Percentiles rank a stretch among this genome's conserved stretches.
These are phyloP conservation scores for Allium fistulosum DNA, from an alignment of 106 monocot genomes.

Conservation along the genomic window DNA sequence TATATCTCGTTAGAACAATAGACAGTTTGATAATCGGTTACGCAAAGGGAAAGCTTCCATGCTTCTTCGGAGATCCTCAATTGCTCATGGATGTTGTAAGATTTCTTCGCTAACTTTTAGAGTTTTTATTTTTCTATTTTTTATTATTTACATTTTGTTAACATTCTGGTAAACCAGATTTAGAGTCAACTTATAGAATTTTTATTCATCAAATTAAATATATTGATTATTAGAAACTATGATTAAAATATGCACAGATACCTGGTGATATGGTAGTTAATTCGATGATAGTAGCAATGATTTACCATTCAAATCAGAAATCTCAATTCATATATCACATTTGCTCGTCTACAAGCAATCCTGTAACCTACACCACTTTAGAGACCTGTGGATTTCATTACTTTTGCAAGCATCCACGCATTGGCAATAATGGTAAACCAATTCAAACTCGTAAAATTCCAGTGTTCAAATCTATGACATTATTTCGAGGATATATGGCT, in stretches of 20 bases:
- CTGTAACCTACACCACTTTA: slow-evolving; percentile 26
- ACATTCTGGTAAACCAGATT: background rate
- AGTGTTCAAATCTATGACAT: slow-evolving; percentile 19
- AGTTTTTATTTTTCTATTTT: background rate
- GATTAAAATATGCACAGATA: slow-evolving; percentile 33
- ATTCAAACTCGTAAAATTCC: slow-evolving; percentile 17
- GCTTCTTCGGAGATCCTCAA: slow-evolving; percentile 46
- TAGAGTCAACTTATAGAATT: background rate
- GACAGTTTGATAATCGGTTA: slow-evolving; percentile 61
- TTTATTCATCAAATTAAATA: too few relatives aligned
- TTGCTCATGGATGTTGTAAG: slow-evolving; percentile 59
- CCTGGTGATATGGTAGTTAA: slow-evolving; percentile 81
- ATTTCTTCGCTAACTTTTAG: background rate
- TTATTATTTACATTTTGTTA: background rate
- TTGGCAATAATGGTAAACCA: slow-evolving; percentile 32
- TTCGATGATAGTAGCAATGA: slow-evolving; percentile 63
- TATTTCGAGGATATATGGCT: slow-evolving; percentile 44
- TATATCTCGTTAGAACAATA: slow-evolving; percentile 34
- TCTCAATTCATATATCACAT: slow-evolving; percentile 47
- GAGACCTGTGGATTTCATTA: slow-evolving; percentile 22
- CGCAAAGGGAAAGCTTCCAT: slow-evolving; percentile 43
- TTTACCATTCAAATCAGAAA: slow-evolving; percentile 25
- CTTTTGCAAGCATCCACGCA: slow-evolving; percentile 44
- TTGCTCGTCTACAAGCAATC: slow-evolving; percentile 46
- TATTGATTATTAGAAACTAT: too few relatives aligned